Evolutionary conservation across 2,329 filamentous ascomycete genomes (phyloP).

Genomic region (Rutstroemia sydowiana): DNA sequence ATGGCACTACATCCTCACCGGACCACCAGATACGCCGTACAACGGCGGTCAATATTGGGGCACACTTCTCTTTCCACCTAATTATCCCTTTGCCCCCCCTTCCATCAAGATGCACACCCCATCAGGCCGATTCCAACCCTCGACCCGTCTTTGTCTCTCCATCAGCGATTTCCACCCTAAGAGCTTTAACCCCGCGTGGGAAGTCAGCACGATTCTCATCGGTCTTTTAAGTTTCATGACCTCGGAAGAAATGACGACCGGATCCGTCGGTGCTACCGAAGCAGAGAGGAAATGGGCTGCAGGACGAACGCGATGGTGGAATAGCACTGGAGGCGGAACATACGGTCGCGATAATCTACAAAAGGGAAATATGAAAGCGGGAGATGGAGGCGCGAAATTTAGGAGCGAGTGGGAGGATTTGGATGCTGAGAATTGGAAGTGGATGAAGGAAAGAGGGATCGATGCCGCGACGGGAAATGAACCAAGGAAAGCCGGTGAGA

Average conservation of each 20-base stretch:
- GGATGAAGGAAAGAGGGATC: conserved; percentile 79
- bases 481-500: conserved; percentile 41
- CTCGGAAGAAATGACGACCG: conserved; percentile 96
- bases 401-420: conserved; percentile 81
- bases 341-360: conserved; percentile 33
- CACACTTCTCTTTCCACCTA: conserved; percentile 86
- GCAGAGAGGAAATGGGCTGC: conserved; percentile 74
- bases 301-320: conserved; percentile 84
- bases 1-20: conserved; percentile 95
- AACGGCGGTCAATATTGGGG: conserved; percentile 97
- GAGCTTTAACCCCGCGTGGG: conserved; percentile 97
- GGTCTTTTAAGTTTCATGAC: conserved; percentile 97
- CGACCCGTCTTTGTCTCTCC: conserved; percentile 83
- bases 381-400: conserved; percentile 90
- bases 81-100: conserved; percentile 95
- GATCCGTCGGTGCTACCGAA: conserved; percentile 70
- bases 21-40: conserved; percentile 89
- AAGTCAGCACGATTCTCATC: conserved; percentile 92
- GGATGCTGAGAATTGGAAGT: conserved; percentile 83
- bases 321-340: conserved; percentile 70
- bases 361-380: conserved; percentile 79
- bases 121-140: conserved; percentile 89
- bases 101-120: conserved; percentile 99
- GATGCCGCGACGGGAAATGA: conserved; percentile 66
- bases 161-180: conserved; percentile 98